phyloP scores from a whole-genome alignment of 116 monocot species.

The Posidonia oceanica region DNA sequence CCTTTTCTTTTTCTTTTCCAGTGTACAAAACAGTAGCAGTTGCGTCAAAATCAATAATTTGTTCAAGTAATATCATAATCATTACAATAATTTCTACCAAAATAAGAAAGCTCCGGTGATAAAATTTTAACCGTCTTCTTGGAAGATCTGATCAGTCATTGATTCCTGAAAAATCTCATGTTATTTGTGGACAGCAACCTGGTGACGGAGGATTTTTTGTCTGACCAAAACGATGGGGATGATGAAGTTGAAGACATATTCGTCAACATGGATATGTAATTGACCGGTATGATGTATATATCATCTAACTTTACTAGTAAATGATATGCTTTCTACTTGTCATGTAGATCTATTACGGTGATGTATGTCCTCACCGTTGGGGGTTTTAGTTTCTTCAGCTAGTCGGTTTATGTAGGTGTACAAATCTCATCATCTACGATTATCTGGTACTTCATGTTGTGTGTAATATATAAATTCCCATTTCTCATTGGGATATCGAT shows the following conservation, averaged over 20 bases:
- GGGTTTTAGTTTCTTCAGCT: neutral
- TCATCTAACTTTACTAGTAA: neutral
- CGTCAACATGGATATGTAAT: constrained; percentile 30
- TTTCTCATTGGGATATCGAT: neutral
- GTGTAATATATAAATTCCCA: neutral
- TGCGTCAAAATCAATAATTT: too few species aligned
- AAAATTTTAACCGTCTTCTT: neutral
- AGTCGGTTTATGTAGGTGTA: neutral
- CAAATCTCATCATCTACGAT: neutral
- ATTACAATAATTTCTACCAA: too few species aligned
- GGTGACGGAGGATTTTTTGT: constrained; percentile 31
- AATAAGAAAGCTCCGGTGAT: neutral
- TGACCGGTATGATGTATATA: neutral
- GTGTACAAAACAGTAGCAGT: neutral
- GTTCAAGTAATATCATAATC: too few species aligned
- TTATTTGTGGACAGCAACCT: constrained; percentile 41
- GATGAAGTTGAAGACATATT: constrained; percentile 28
- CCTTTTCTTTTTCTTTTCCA: neutral
- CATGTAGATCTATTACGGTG: neutral
- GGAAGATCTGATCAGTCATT: neutral
- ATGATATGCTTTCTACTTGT: neutral
- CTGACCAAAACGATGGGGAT: constrained; percentile 11
- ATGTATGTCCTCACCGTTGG: neutral
- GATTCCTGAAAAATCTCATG: neutral
- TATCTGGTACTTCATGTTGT: neutral